Base-by-base conservation (phyloP, 108 stramenopile species). In the Epipyxis sp. region DNA sequence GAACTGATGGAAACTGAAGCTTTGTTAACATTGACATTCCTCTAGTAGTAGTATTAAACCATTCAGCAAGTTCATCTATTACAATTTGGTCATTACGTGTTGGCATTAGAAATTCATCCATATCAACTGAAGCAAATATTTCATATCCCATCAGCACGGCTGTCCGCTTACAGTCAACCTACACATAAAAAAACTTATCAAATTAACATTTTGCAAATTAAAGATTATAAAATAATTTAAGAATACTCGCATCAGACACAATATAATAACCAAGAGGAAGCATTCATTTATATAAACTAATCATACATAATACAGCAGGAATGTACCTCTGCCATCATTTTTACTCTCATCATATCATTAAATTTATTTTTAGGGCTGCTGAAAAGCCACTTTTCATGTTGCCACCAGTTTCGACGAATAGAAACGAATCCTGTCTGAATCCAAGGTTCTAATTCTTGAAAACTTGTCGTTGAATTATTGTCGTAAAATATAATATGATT, bases 101-200 rank as follows among this genome's bases (percentile, higher is more conserved):
- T 27, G 71, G 71, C n/a, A 74, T 13, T 10, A 74, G 27, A 42
- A 43, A 74, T 57, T 74, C 71, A 25, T 74, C 71, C 25, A 74
- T 3, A 37, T 74, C 71, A 74, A 74, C 3, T 27, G 32, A 34
- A 32, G 25, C 71, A 37, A 74, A 74, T 6, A 74, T 29, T 6
- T 74, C 71, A 10, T 34, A 34, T 16, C 71, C 71, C 71, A 74
- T 34, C 6, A 27, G n/a, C n/a, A 74, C 71, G 20, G 32, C 71
- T 13, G n/a, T 16, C 10, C 27, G 46, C 42, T 74, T 74, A 42
- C 71, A 74, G n/a, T n/a, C n/a, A n/a, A n/a, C n/a, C n/a, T n/a
- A n/a, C n/a, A n/a, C n/a, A n/a, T n/a, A n/a, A n/a, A n/a, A n/a
- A n/a, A n/a, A n/a, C n/a, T n/a, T n/a, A n/a, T n/a, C n/a, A n/a